Percentiles rank a stretch among this genome's conserved stretches.
phyloP scores from a whole-genome alignment of 495 filamentous ascomycete genomes.

The Lophiostoma macrostomum region DNA sequence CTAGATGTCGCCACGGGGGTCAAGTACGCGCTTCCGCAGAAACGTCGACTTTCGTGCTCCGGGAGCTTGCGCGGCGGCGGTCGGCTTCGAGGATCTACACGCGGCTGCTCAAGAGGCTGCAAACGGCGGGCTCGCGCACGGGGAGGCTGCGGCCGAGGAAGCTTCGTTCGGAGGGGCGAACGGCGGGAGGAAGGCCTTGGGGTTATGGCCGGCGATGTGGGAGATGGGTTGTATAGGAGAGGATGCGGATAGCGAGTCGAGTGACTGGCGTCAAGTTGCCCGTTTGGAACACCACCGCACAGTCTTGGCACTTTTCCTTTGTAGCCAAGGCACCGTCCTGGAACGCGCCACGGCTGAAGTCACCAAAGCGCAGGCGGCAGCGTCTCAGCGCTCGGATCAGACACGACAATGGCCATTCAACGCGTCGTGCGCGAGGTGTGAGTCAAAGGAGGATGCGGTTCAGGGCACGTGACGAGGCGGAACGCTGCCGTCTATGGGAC shows the following conservation, averaged over 20 bases:
- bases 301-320: no score
- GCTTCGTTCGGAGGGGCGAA: constrained; percentile 9
- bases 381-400: no score
- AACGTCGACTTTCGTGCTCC: constrained; percentile 30
- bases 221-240: constrained; percentile 20
- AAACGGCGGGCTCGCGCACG: constrained; percentile 10
- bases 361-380: no score
- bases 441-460: no score
- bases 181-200: constrained; percentile 20
- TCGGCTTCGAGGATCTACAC: constrained; percentile 20
- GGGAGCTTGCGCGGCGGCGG: constrained; percentile 23
- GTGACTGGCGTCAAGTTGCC: background rate
- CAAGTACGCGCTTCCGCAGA: constrained; percentile 46
- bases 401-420: no score
- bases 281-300: no score
- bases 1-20: constrained; percentile 51
- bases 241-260: background rate
- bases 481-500: no score
- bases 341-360: no score
- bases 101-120: constrained; percentile 6
- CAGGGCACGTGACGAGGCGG: no score
- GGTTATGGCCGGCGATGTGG: constrained; percentile 25
- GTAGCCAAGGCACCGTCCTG: no score
- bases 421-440: no score
- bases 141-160: constrained; percentile 4